Conservation (phyloP, 2,329 filamentous ascomycete genomes). For the Phyllosticta paracitricarpa region DNA sequence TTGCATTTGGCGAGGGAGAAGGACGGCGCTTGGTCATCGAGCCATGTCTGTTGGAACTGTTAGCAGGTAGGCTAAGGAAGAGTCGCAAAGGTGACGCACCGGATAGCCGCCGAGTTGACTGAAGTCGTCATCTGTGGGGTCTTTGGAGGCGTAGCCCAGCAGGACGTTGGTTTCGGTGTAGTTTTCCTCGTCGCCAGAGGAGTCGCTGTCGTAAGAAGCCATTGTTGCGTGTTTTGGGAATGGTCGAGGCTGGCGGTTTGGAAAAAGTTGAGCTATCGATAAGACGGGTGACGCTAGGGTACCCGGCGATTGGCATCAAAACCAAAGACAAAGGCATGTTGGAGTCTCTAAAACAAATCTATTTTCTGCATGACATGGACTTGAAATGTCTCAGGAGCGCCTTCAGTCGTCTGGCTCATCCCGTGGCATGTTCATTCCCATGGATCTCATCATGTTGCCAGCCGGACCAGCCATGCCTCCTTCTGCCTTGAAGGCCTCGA, state of each 20-base stretch:
- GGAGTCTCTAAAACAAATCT: no score
- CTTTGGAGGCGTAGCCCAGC: conserved; percentile 77
- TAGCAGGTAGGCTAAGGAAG: not conserved
- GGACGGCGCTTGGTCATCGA: conserved; percentile 62
- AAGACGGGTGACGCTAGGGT: not conserved
- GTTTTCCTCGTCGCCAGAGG: conserved; percentile 53
- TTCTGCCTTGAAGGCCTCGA: conserved; percentile 89
- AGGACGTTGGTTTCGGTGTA: conserved; percentile 79
- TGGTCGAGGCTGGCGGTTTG: not conserved
- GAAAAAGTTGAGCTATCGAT: conserved; percentile 7
- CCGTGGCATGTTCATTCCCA: conserved; percentile 72
- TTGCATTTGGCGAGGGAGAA: conserved; percentile 74
- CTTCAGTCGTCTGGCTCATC: conserved; percentile 45
- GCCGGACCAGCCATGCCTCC: conserved; percentile 76
- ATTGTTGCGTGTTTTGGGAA: conserved; percentile 32
- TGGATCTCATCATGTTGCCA: conserved; percentile 75
- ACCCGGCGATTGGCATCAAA: not conserved
- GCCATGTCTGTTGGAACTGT: conserved; percentile 54
- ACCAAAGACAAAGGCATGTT: not conserved
- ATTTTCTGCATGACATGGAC: no score
- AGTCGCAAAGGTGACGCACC: conserved; percentile 44
- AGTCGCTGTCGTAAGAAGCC: conserved; percentile 80
- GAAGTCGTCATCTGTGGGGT: conserved; percentile 69
- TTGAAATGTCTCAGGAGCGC: no score
- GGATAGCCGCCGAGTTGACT: conserved; percentile 82